Evolutionary conservation across 2,329 filamentous ascomycete species (phyloP), one percentile per base, ranked within the genome.

Genomic region (Venturia pyrina): DNA sequence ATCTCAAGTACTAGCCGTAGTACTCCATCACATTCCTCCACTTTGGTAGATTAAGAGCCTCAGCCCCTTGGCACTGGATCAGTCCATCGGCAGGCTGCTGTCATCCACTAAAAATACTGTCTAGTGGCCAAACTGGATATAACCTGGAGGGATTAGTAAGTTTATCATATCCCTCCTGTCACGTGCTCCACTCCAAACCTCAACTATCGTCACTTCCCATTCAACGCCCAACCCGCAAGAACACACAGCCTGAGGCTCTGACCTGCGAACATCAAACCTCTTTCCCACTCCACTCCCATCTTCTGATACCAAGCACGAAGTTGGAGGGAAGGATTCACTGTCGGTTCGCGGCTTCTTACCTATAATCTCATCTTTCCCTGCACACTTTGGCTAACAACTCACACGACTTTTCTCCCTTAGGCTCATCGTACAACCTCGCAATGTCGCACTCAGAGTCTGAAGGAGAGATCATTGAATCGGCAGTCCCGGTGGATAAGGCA

Each of bases 401-500:
- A 59, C 34, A 8, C 48, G 10, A 28, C 48, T 21, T 46, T 50
- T 59, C 63, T 53, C 63, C 60, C 63, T 65, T 57, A 48, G 37
- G 37, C 43, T 6, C 28, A 24, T 11, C 41, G 44, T 21, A 65
- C 34, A 65, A n/a, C 48, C n/a, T 63, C 66, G 73, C 68, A 69
- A 78, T 78, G 78, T 81, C 81, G 70, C 76, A 75, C 69, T 81
- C 83, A 72, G 91, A 88, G 79, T 90, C 89, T 78, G 90, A 96
- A 79, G 91, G 91, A 80, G 91, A 96, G 82, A 91, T 93, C 78
- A 80, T 89, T 77, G 90, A 93, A 79, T 85, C 85, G 79, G 83
- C 83, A 78, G 83, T 82, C 37, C 48, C 17, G 53, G 48, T 44
- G 82, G 83, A 85, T 80, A 95, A 95, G 91, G 90, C 91, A 95